These are phyloP conservation scores for Euphorbia peplus DNA, from an alignment of 345 rosid species.

Conservation along the genomic window DNA sequence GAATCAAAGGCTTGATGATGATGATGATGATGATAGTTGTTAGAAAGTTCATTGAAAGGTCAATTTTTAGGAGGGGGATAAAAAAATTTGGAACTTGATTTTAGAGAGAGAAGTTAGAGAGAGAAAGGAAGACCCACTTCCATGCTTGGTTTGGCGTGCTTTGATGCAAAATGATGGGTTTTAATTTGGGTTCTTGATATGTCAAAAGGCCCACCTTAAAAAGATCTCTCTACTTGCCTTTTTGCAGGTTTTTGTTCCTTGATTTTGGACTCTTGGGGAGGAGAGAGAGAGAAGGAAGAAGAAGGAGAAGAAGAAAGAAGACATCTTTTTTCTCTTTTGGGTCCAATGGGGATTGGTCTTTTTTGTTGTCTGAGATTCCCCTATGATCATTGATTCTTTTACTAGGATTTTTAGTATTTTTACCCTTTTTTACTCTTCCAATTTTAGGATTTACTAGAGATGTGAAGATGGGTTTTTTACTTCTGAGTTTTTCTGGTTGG, in stretches of 20 bases:
- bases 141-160: slow-evolving; percentile 53
- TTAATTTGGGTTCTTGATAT: slow-evolving; percentile 9
- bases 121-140: slow-evolving; percentile 12
- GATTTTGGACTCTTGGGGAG: slow-evolving; percentile 38
- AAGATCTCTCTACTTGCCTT: slow-evolving; percentile 27
- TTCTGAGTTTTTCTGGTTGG: slow-evolving; percentile 21
- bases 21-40: slow-evolving; percentile 6
- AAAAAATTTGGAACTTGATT: slow-evolving; percentile 17
- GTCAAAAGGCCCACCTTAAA: slow-evolving; percentile 39
- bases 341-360: slow-evolving; percentile 29
- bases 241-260: slow-evolving; percentile 64
- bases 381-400: neutral
- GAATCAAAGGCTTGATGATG: slow-evolving; percentile 16
- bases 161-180: slow-evolving; percentile 44
- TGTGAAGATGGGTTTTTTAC: slow-evolving; percentile 20
- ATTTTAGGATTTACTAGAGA: neutral
- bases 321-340: slow-evolving; percentile 20
- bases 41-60: slow-evolving; percentile 46
- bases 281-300: too few species aligned
- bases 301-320: too few species aligned
- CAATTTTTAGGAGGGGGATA: slow-evolving; percentile 38
- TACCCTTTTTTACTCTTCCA: neutral
- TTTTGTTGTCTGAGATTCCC: slow-evolving; percentile 1
- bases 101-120: slow-evolving; percentile 3
- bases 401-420: too few species aligned